A percentile compares a stretch with the other conserved stretches of the same genome.
phyloP scores from a whole-genome alignment of 441 rosid genomes.

The Gossypium lobatum region DNA sequence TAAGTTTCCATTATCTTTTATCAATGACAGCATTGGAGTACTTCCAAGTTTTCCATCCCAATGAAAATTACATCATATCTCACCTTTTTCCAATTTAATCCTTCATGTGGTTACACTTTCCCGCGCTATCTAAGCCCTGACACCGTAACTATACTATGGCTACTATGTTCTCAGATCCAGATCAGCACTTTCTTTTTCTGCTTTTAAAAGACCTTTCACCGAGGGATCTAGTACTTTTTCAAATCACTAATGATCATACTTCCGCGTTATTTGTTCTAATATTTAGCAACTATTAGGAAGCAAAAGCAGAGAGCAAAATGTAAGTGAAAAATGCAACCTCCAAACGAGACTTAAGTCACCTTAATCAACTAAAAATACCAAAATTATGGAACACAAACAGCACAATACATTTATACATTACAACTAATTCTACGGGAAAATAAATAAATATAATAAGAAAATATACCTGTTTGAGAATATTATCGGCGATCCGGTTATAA shows the following conservation, averaged over 20 bases:
- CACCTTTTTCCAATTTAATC: background rate
- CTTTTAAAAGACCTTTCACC: background rate
- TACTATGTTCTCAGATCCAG: background rate
- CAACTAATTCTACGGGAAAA: background rate
- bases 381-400: background rate
- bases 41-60: background rate
- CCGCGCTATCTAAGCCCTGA: background rate
- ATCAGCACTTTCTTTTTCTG: background rate
- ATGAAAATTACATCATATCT: background rate
- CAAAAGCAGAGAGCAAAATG: background rate
- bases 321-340: background rate
- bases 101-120: background rate
- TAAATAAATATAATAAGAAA: background rate
- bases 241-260: background rate
- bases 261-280: background rate
- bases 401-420: background rate
- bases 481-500: slow-evolving; percentile 84
- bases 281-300: background rate
- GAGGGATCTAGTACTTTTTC: background rate
- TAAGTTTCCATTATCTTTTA: background rate
- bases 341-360: background rate
- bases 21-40: background rate
- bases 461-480: slow-evolving; percentile 77
- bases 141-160: background rate
- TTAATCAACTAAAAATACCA: background rate